Percentiles rank a stretch among this genome's conserved stretches.
Conservation (phyloP, 208 protist species). For the Trypanosoma brucei region DNA sequence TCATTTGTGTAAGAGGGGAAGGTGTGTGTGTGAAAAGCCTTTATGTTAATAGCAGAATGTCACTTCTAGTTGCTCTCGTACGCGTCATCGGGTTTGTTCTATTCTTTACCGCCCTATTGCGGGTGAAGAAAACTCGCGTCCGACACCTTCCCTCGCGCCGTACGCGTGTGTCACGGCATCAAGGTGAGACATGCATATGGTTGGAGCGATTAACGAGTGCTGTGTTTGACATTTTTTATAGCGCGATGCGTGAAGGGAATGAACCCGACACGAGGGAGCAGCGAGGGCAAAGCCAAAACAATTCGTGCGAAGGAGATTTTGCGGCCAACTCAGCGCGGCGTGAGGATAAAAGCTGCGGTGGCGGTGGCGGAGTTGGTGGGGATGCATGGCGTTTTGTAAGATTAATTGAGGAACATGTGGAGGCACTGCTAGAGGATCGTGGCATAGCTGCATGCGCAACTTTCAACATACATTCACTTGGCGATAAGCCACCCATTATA, state of each 20-base stretch:
- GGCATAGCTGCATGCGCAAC: slow-evolving; percentile 66
- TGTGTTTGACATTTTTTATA: slow-evolving; percentile 50
- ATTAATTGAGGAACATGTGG: slow-evolving; percentile 66
- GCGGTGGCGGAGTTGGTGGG: slow-evolving; percentile 4
- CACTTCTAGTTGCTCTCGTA: slow-evolving; percentile 16
- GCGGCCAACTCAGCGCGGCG: neutral
- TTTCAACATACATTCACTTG: slow-evolving; percentile 61
- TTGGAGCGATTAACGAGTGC: slow-evolving; percentile 63
- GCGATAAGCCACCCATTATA: slow-evolving; percentile 48
- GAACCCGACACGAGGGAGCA: neutral
- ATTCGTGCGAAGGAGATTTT: neutral
- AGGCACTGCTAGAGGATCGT: slow-evolving; percentile 74
- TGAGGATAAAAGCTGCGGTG: neutral
- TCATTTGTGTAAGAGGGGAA: no score
- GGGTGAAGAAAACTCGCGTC: slow-evolving; percentile 58
- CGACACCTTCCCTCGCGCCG: slow-evolving; percentile 67
- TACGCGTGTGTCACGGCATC: slow-evolving; percentile 70
- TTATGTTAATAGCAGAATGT: slow-evolving; percentile 1
- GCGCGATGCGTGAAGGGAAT: slow-evolving; percentile 20
- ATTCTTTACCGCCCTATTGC: slow-evolving; percentile 34
- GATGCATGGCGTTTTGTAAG: slow-evolving; percentile 3
- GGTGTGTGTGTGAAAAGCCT: no score
- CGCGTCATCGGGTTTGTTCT: slow-evolving; percentile 31
- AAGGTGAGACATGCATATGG: slow-evolving; percentile 73
- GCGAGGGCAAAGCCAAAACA: neutral